Percentiles rank a stretch among this genome's conserved stretches.
These are phyloP conservation scores for Lactarius sanguifluus DNA, from an alignment of 768 basidiomycete species.

Conservation along the genomic window DNA sequence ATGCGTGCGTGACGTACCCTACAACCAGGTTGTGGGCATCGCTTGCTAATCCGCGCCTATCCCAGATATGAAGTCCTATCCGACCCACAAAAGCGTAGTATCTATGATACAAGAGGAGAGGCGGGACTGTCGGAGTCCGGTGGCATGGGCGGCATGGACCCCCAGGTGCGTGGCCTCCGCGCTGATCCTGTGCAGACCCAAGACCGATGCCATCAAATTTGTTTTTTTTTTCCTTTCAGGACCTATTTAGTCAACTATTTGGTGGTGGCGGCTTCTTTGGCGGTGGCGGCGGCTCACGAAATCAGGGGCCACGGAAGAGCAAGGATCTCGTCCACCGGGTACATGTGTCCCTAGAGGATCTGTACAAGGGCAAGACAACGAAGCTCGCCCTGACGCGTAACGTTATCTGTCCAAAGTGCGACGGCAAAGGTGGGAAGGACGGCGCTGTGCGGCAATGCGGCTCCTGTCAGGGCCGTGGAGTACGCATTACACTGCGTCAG, in stretches of 20 bases:
- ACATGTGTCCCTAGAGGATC: conserved; percentile 93
- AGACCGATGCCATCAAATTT: background rate
- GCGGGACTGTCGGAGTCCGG: conserved; percentile 85
- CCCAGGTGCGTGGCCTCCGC: conserved; percentile 58
- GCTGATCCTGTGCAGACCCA: background rate
- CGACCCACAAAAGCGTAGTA: conserved; percentile 73
- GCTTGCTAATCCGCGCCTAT: conserved; percentile 14
- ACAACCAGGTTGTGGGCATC: conserved; percentile 21
- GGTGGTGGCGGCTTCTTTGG: conserved; percentile 78
- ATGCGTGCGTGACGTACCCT: conserved; percentile 66
- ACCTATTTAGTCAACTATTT: conserved; percentile 96
- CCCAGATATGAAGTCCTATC: conserved; percentile 89
- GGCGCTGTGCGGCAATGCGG: conserved; percentile 84
- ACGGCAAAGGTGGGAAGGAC: conserved; percentile 96
- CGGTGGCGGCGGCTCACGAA: conserved; percentile 56
- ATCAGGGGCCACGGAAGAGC: conserved; percentile 79
- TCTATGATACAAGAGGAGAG: conserved; percentile 92
- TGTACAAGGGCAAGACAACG: conserved; percentile 98
- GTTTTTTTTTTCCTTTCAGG: conserved; percentile 42
- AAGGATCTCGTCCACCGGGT: conserved; percentile 99
- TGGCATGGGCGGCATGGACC: conserved; percentile 95
- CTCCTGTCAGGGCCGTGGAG: conserved; percentile 83
- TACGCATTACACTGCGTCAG: conserved; percentile 89
- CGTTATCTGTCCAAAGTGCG: conserved; percentile 89
- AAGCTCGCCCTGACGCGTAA: conserved; percentile 97